phyloP scores from a whole-genome alignment of 2,329 filamentous ascomycete species.

The Exserohilum rostratum region DNA sequence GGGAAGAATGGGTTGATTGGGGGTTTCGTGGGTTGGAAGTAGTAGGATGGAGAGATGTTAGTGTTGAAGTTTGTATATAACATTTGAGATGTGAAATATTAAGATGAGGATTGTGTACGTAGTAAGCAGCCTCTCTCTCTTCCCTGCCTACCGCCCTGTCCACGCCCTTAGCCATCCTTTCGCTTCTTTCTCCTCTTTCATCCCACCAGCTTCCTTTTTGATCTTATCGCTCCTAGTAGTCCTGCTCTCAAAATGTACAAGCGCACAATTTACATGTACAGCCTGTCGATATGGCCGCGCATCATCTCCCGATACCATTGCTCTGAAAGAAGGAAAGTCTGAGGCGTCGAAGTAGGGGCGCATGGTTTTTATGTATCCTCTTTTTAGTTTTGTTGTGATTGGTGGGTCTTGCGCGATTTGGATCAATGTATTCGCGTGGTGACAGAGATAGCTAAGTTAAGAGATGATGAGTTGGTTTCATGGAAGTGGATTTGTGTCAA shows the following conservation, averaged over 20 bases:
- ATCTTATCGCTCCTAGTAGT: background rate
- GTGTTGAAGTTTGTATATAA: background rate
- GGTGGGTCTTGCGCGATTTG: no score
- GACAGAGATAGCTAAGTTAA: background rate
- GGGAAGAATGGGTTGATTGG: background rate
- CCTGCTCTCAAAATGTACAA: background rate
- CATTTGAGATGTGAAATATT: no score
- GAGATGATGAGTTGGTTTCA: background rate
- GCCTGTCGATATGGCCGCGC: background rate
- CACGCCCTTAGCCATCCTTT: no score
- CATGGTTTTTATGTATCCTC: background rate
- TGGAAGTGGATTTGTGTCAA: no score
- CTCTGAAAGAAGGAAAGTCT: slow-evolving; percentile 10
- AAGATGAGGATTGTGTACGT: no score
- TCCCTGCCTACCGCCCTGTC: no score
- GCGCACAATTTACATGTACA: background rate
- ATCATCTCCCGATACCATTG: background rate
- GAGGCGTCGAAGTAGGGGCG: slow-evolving; percentile 16
- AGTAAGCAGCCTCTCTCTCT: no score
- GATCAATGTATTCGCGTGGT: background rate
- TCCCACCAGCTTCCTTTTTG: background rate
- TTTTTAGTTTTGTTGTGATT: background rate
- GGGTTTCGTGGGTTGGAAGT: background rate
- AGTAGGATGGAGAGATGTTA: background rate
- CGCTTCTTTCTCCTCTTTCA: no score